Conservation (phyloP, 2,329 filamentous ascomycete genomes). For the Fusarium tanahbumbuense region DNA sequence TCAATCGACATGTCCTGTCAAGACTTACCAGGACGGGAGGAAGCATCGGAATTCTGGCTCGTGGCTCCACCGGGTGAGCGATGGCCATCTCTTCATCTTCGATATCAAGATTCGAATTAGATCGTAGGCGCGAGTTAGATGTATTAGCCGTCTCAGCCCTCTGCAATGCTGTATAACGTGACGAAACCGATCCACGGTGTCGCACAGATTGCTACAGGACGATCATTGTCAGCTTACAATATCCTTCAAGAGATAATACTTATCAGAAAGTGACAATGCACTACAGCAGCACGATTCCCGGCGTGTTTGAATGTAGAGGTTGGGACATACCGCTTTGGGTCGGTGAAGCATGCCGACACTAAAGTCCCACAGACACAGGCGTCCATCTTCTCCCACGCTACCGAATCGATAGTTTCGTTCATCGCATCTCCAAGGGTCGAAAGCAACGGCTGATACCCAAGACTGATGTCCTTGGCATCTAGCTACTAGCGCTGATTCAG, state of each 20-base stretch:
- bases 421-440: conserved; percentile 97
- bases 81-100: conserved; percentile 69
- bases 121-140: conserved; percentile 69
- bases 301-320: neutral
- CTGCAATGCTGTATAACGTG: conserved; percentile 60
- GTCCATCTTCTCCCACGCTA: conserved; percentile 93
- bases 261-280: neutral
- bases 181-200: conserved; percentile 66
- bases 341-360: conserved; percentile 95
- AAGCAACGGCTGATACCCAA: conserved; percentile 93
- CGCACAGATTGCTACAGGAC: conserved; percentile 41
- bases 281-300: neutral
- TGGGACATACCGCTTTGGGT: conserved; percentile 78
- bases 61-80: conserved; percentile 85
- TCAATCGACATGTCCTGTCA: neutral
- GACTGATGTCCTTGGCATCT: conserved; percentile 95
- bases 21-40: conserved; percentile 85
- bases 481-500: conserved; percentile 85
- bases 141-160: conserved; percentile 73
- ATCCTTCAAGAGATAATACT: neutral
- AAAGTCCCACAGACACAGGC: conserved; percentile 95
- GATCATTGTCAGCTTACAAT: conserved; percentile 24
- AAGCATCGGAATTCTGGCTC: conserved; percentile 83
- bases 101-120: conserved; percentile 74
- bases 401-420: conserved; percentile 95